Percentiles rank a stretch among this genome's conserved stretches.
These are phyloP conservation scores for Tremellales sp. DNA, from an alignment of 1,284 basidiomycete genomes.

Conservation along the genomic window DNA sequence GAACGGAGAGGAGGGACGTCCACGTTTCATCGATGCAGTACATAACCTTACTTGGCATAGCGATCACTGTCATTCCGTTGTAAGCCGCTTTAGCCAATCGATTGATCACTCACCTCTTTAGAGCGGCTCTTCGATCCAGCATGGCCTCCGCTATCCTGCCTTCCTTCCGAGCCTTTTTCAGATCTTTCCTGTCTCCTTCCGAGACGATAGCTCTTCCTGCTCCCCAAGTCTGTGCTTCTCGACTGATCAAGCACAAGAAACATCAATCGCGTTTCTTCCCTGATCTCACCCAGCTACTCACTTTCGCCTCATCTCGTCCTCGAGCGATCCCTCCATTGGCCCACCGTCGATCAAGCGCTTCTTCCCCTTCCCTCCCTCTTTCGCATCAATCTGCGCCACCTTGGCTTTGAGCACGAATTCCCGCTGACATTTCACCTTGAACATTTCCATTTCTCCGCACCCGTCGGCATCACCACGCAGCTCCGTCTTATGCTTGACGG, in stretches of 20 bases:
- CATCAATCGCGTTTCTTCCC: background rate
- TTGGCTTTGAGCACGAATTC: conserved; percentile 84
- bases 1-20: too few species aligned
- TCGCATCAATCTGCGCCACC: conserved; percentile 72
- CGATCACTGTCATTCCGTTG: conserved; percentile 31
- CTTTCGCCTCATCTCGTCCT: conserved; percentile 49
- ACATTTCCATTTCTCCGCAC: conserved; percentile 72
- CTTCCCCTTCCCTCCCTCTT: conserved; percentile 48
- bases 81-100: background rate
- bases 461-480: conserved; percentile 77
- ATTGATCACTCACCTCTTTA: conserved; percentile 71
- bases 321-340: conserved; percentile 47
- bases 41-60: conserved; percentile 33
- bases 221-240: conserved; percentile 80
- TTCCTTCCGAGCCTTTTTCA: conserved; percentile 80
- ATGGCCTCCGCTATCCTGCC: conserved; percentile 82
- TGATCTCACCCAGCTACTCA: conserved; percentile 24
- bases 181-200: conserved; percentile 56
- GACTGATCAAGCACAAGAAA: conserved; percentile 51
- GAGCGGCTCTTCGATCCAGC: conserved; percentile 79
- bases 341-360: conserved; percentile 60
- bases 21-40: too few species aligned
- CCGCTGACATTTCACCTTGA: conserved; percentile 84
- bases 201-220: conserved; percentile 66
- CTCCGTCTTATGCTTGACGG: conserved; percentile 52